Evolutionary conservation across 2,329 filamentous ascomycete genomes (phyloP), one percentile per base, ranked within the genome.

Genomic region (Ophiostoma ulmi): DNA sequence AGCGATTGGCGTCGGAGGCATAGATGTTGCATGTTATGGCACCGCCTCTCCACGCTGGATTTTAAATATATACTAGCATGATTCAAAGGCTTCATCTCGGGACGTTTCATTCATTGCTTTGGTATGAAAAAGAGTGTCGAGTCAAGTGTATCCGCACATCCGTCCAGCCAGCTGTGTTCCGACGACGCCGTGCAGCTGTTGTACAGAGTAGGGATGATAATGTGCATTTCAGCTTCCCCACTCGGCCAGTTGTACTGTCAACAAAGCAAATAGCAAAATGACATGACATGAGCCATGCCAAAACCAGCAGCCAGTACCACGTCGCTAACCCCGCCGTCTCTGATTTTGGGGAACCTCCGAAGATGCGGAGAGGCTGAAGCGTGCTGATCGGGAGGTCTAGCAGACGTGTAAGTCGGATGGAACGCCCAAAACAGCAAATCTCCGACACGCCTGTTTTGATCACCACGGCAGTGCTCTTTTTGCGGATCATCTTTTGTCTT

Each of bases 1-100:
- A 70, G 69, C 69, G 69, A 69, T n/a, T 69, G 17, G 38, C 52
- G n/a, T 36, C 26, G 52, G 52, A 58, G 52, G 20, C 13, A 58
- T 58, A 58, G 22, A 26, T 58, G 52, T 0, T 14, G 17, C 22
- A 58, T 7, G 14, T 5, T 13, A 26, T 44, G 39, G 11, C 52
- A 11, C n/a, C 22, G 17, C 44, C 5, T 39, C 20, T 17, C 44
- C 44, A 48, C 17, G 44, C 44, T 48, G 14, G 17, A 17, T 17
- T 48, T n/a, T 13, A 2, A 20, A 48, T 20, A 48, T 48, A 20
- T 48, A 48, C 17, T 48, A 4, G 17, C 7, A 8, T n/a, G 31
- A 20, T 5, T n/a, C 4, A 58, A 26, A 58, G 52, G n/a, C 52
- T 26, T 26, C 52, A 22, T 13, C 22, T 58, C 7, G 6, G 10